Conservation (phyloP, 2,329 filamentous ascomycete genomes). For the Paraconiothyrium brasiliense region DNA sequence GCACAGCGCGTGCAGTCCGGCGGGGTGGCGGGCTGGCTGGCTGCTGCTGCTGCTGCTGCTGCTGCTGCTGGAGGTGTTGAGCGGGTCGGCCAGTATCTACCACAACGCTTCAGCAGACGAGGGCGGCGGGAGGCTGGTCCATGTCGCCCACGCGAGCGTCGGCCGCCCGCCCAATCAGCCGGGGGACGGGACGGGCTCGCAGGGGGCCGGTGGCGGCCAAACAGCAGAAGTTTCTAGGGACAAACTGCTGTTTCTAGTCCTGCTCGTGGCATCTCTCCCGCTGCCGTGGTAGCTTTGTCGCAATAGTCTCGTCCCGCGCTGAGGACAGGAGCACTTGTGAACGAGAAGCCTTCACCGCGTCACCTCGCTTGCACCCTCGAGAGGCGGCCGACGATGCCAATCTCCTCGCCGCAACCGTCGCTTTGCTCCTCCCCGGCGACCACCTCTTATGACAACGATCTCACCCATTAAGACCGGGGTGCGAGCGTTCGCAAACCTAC, state of each 20-base stretch:
- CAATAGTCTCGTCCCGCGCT: background rate
- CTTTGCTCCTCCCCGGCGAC: background rate
- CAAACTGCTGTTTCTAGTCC: constrained; percentile 3
- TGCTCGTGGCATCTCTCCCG: background rate
- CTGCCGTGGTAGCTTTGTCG: background rate
- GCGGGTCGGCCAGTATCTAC: background rate
- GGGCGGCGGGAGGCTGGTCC: constrained; percentile 9
- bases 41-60: too few species aligned
- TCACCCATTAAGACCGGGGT: constrained; percentile 7
- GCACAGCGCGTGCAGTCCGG: background rate
- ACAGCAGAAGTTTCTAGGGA: constrained; percentile 8
- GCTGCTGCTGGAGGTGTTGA: constrained; percentile 1
- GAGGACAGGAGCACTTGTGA: background rate
- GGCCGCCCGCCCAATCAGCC: background rate
- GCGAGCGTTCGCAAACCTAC: constrained; percentile 2
- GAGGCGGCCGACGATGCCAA: constrained; percentile 3
- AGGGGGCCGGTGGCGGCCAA: constrained; percentile 8
- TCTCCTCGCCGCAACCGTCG: constrained; percentile 5
- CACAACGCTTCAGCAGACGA: constrained; percentile 12
- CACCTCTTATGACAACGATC: constrained; percentile 6
- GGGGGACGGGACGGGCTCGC: background rate
- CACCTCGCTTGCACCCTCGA: constrained; percentile 2
- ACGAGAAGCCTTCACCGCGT: background rate
- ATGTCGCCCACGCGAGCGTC: constrained; percentile 8
- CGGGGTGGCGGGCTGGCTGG: background rate